Percentiles rank a stretch among this genome's conserved stretches.
Conservation (phyloP, 139 green algal species). For the Coccomyxa sp. region DNA sequence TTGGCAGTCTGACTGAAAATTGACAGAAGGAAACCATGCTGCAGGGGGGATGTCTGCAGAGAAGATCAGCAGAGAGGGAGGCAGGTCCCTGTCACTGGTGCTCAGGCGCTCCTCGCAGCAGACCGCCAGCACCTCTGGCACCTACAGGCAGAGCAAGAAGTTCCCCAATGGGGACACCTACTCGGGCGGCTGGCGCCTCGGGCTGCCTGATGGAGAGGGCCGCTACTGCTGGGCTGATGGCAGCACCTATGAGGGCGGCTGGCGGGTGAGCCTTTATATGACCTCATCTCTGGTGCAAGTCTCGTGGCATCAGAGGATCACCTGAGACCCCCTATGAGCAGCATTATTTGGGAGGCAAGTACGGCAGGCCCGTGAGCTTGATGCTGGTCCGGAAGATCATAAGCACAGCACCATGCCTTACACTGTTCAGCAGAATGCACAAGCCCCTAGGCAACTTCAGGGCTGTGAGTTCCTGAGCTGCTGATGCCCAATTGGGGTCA, state of each 20-base stretch:
- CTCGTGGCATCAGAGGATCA: not conserved
- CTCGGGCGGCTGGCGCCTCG: constrained; percentile 39
- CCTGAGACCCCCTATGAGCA: not conserved
- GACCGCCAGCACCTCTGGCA: constrained; percentile 4
- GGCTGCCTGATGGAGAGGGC: constrained; percentile 63
- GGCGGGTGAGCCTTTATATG: constrained; percentile 62
- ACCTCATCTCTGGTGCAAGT: not conserved
- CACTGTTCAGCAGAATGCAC: no score
- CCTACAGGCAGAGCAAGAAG: constrained; percentile 12
- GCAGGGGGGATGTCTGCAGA: not conserved
- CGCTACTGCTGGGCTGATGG: constrained; percentile 71
- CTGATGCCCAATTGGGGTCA: no score
- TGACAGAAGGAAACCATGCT: no score
- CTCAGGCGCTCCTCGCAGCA: not conserved
- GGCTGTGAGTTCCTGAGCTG: no score
- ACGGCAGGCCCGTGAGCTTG: not conserved
- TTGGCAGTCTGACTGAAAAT: no score
- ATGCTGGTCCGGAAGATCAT: no score
- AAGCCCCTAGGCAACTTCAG: no score
- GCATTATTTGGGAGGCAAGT: not conserved
- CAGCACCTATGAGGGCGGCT: constrained; percentile 65
- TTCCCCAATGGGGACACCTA: constrained; percentile 42
- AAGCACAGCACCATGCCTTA: no score
- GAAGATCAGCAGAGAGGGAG: not conserved
- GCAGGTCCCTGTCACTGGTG: not conserved